Evolutionary conservation across 208 protist genomes (phyloP), one percentile per base, ranked within the genome.

Genomic region (Giardia muris): DNA sequence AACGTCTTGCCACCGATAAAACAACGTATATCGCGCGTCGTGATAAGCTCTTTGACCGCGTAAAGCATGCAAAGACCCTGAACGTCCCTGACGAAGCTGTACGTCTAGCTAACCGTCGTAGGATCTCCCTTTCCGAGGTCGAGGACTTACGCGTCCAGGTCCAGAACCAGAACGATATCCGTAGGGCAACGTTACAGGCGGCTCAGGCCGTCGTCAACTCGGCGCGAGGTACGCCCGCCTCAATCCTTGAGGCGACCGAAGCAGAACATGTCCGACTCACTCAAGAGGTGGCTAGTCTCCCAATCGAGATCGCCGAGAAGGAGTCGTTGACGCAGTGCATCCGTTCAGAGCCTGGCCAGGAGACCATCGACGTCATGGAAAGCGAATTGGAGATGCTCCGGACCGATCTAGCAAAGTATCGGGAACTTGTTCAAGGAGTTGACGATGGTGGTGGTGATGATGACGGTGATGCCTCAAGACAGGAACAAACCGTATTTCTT

Each of bases 201-300:
- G 87, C 87, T 0, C 43, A 90, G 44, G 87, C 87, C 45, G 87
- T 90, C 2, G 87, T 90, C 10, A 90, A 90, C 45, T 90, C 87
- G n/a, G 87, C 87, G 46, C n/a, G 45, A n/a, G 87, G 87, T 0
- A 90, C 87, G 4, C 87, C 87, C 1, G 87, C 87, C 44, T 1
- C 1, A 4, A 90, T 90, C 2, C 42, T 90, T 4, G 87, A 90
- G 43, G 87, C 87, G 1, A 67, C 42, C 2, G 2, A 90, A n/a
- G 44, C 10, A 4, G 87, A 90, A n/a, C 46, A 47, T 46, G 48
- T n/a, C 4, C 2, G 87, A 10, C 1, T 90, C n/a, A 90, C 46
- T n/a, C 44, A 90, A 90, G 87, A 90, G 44, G 19, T 90, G 4
- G 48, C 48, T n/a, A 90, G 48, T 47, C 43, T 90, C 4, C n/a